These are phyloP conservation scores for Phellopilus nigrolimitatus DNA, from an alignment of 1,284 basidiomycete genomes.

Conservation along the genomic window DNA sequence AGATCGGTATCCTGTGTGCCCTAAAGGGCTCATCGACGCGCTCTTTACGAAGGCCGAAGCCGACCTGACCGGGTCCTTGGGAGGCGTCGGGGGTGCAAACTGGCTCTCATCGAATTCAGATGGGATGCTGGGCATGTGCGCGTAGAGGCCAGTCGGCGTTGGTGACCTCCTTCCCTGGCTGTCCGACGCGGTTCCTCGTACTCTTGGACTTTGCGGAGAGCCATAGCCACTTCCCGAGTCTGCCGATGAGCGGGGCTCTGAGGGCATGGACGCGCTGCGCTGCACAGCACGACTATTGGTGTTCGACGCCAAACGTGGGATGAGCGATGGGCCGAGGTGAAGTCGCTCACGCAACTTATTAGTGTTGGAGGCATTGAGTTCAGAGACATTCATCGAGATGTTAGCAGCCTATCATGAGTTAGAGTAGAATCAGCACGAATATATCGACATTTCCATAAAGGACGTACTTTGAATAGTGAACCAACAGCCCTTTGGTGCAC, in stretches of 20 bases:
- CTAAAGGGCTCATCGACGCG: slow-evolving; percentile 7
- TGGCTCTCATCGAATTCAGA: slow-evolving; percentile 20
- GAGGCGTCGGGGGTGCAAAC: slow-evolving; percentile 32
- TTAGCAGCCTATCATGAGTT: slow-evolving; percentile 12
- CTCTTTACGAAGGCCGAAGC: slow-evolving; percentile 15
- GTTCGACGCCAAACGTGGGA: slow-evolving; percentile 14
- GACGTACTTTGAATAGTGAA: slow-evolving; percentile 20
- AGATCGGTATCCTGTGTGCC: no score
- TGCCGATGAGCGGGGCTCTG: background rate
- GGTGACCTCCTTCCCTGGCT: slow-evolving; percentile 1
- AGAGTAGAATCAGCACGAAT: slow-evolving; percentile 5
- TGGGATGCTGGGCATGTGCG: slow-evolving; percentile 13
- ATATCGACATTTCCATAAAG: background rate
- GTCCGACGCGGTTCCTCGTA: slow-evolving; percentile 4
- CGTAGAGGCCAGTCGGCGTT: background rate
- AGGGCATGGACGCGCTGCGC: slow-evolving; percentile 14
- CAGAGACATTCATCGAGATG: slow-evolving; percentile 16
- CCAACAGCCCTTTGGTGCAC: slow-evolving; percentile 23
- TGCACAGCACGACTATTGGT: slow-evolving; percentile 1
- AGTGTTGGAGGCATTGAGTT: slow-evolving; percentile 5
- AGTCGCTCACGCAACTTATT: slow-evolving; percentile 16
- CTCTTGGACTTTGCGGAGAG: slow-evolving; percentile 1
- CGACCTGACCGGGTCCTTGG: slow-evolving; percentile 25
- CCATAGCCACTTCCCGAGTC: slow-evolving; percentile 1
- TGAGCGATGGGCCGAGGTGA: slow-evolving; percentile 16